Percentiles rank a stretch among this genome's conserved stretches.
These are phyloP conservation scores for Podospora anserina DNA, from an alignment of 495 filamentous ascomycete species.

Conservation along the genomic window DNA sequence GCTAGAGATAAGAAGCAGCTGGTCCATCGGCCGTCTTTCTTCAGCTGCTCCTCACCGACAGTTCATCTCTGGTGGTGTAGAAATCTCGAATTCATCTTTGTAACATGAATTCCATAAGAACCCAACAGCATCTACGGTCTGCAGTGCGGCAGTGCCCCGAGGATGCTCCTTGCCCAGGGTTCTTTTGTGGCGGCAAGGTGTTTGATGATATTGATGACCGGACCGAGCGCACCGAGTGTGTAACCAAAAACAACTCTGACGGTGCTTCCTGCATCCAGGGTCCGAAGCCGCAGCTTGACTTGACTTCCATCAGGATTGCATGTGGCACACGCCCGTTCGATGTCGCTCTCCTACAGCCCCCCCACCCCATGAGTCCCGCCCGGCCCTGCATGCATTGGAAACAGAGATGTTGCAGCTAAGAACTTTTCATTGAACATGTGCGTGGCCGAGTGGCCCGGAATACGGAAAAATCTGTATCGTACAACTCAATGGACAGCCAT, in stretches of 20 bases:
- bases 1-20: not conserved
- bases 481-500: slow-evolving; percentile 30
- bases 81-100: not conserved
- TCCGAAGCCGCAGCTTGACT: slow-evolving; percentile 1
- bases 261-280: not conserved
- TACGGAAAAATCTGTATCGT: slow-evolving; percentile 27
- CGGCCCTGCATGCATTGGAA: slow-evolving; percentile 25
- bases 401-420: slow-evolving; percentile 14
- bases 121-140: not conserved
- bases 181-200: not conserved
- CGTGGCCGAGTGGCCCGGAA: slow-evolving; percentile 15
- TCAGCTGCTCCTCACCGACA: not conserved
- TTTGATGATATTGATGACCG: not conserved
- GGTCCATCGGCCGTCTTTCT: not conserved
- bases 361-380: not conserved
- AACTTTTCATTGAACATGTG: slow-evolving; percentile 11
- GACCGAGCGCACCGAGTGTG: not conserved
- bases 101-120: too few relatives aligned
- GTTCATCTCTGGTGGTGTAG: not conserved
- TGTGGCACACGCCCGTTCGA: not conserved
- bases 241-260: not conserved
- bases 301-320: not conserved
- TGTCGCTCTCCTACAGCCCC: not conserved
- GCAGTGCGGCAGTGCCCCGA: not conserved
- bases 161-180: not conserved